Evolutionary conservation across 257 asterid species (phyloP), one percentile per base, ranked within the genome.

Genomic region (Solanum chmielewskii): DNA sequence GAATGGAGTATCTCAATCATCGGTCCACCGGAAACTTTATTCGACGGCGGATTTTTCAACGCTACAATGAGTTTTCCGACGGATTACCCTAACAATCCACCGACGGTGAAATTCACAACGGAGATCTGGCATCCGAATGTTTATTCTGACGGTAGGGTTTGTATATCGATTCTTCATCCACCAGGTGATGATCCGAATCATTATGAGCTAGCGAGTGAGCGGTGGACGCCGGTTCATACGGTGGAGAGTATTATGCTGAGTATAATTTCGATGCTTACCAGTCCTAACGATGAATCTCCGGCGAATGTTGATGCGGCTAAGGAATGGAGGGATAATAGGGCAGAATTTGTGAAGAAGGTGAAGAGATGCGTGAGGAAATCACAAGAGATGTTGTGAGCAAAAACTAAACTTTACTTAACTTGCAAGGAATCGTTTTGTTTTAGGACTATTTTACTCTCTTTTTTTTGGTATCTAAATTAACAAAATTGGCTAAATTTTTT

Each of bases 121-220:
- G 99, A 94, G 88, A 86, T 97, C 47, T 97, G 99, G 99, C 99
- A 97, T 90, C 99, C 99, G 49, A 97, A 97, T 90, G 99, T 97
- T 84, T 97, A 96, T 75, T 5, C 90, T 14, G 99, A 97, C 4
- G 99, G 99, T 21, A 94, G 94, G 91, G 99, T 97, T 86, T 97
- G 99, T 91, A 96, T 97, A 86, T 97, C 99, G 49, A 97, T 95
- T 87, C 98, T 97, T 87, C 99, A 97, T 86, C 98, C 98, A 0
- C 99, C 99, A n/a, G 99, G 99, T 3, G 99, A 97, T 31, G 99
- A 97, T 93, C 99, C 99, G 68, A 96, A 93, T 44, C 97, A 96
- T 33, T 97, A 96, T 87, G 99, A 97, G 90, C 96, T 97, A 86
- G 99, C 99, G 15, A 97, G 99, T 90, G 99, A 97, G 89, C 96